Evolutionary conservation across 805 yeast genomes (phyloP).

Genomic region (Alloascoidea africana): DNA sequence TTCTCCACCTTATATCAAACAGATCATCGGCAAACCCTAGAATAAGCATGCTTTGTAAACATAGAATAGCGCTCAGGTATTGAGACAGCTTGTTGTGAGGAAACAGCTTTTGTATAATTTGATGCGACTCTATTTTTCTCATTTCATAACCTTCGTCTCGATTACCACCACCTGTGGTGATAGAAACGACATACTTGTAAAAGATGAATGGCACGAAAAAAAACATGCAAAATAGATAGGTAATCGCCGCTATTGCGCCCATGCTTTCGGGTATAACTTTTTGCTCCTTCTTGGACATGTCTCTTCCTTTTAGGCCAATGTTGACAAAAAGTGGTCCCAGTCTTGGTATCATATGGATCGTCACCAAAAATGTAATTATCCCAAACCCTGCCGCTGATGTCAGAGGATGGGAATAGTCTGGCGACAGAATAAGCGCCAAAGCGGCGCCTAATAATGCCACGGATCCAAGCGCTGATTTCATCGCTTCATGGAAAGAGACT

Average conservation of each 20-base stretch:
- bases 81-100: slow-evolving; percentile 79
- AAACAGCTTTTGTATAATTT: slow-evolving; percentile 21
- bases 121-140: slow-evolving; percentile 8
- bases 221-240: slow-evolving; percentile 69
- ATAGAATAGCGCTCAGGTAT: slow-evolving; percentile 70
- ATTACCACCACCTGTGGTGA: slow-evolving; percentile 44
- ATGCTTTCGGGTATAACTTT: slow-evolving; percentile 81
- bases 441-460: too few species aligned
- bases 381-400: slow-evolving; percentile 52
- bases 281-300: slow-evolving; percentile 57
- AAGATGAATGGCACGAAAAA: slow-evolving; percentile 81
- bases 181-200: slow-evolving; percentile 51
- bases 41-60: slow-evolving; percentile 69
- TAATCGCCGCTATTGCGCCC: slow-evolving; percentile 79
- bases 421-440: too few species aligned
- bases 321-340: slow-evolving; percentile 51
- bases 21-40: slow-evolving; percentile 89
- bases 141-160: slow-evolving; percentile 25
- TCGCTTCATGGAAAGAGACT: slow-evolving; percentile 3
- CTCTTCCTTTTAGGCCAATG: slow-evolving; percentile 78
- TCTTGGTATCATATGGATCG: slow-evolving; percentile 50
- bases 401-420: too few species aligned
- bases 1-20: slow-evolving; percentile 95
- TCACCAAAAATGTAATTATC: slow-evolving; percentile 46
- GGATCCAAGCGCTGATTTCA: too few species aligned